These are phyloP conservation scores for Eucalyptus microcorys DNA, from an alignment of 345 rosid genomes.

Conservation along the genomic window DNA sequence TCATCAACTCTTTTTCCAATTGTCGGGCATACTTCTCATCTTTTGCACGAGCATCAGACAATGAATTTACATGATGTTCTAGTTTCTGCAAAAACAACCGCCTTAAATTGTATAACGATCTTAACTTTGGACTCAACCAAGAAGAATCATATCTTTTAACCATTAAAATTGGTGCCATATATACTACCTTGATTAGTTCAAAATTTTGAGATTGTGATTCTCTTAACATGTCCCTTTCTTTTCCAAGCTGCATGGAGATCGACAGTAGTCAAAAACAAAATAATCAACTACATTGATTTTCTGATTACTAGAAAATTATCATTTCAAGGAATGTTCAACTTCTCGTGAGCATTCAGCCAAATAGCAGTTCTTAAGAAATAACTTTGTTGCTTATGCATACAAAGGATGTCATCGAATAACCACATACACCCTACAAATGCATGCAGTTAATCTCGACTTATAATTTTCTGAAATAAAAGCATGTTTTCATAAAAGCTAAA, in stretches of 20 bases:
- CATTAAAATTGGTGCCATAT: neutral
- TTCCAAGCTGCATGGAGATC: slow-evolving; percentile 42
- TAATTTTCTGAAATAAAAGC: neutral
- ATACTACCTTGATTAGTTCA: slow-evolving; percentile 54
- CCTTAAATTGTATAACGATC: neutral
- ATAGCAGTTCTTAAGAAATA: neutral
- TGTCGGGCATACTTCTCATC: slow-evolving; percentile 39
- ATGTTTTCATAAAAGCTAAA: neutral
- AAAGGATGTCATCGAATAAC: neutral
- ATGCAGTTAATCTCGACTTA: neutral
- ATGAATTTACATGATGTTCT: slow-evolving; percentile 42
- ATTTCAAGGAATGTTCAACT: neutral
- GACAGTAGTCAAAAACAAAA: neutral
- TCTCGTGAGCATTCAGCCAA: neutral
- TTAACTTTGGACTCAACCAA: neutral
- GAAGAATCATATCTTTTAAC: neutral
- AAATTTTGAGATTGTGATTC: slow-evolving; percentile 65
- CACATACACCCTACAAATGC: neutral
- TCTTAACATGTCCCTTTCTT: slow-evolving; percentile 56
- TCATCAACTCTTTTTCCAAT: slow-evolving; percentile 64
- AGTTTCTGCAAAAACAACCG: slow-evolving; percentile 31
- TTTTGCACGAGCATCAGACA: slow-evolving; percentile 45
- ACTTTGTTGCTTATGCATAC: neutral
- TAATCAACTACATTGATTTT: neutral
- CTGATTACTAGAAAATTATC: neutral